phyloP scores from a whole-genome alignment of 2,329 filamentous ascomycete species.

The Colletotrichum eremochloae region DNA sequence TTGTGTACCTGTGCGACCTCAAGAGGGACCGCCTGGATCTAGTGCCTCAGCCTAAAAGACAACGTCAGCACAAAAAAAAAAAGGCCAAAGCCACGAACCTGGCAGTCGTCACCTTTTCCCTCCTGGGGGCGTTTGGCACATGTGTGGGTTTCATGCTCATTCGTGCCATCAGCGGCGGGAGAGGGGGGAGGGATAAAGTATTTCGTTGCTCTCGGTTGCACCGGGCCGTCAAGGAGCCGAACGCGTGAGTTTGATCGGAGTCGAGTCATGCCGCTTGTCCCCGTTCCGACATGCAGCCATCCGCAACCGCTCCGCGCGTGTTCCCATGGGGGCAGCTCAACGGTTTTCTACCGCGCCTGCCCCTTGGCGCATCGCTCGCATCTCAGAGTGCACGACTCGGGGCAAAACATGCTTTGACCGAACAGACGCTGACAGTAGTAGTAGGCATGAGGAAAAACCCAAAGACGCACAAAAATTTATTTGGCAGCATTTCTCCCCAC shows the following conservation, averaged over 20 bases:
- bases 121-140: neutral
- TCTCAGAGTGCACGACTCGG: neutral
- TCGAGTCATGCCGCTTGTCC: neutral
- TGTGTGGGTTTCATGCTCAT: neutral
- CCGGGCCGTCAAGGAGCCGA: neutral
- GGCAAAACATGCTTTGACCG: neutral
- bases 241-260: neutral
- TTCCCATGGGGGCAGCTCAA: neutral
- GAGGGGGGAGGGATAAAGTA: neutral
- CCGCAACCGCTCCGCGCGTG: neutral
- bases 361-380: too few relatives aligned
- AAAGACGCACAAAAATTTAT: conserved; percentile 8
- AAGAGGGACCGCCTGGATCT: too few relatives aligned
- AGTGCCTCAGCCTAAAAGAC: neutral
- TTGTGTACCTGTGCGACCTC: too few relatives aligned
- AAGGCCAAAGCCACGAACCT: conserved; percentile 1
- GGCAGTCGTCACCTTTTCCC: neutral
- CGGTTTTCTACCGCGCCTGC: neutral
- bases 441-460: neutral
- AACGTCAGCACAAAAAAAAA: conserved; percentile 8
- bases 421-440: neutral
- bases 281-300: neutral
- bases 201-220: neutral
- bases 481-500: neutral
- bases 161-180: neutral